Evolutionary conservation across 169 alveolate genomes (phyloP), one percentile per base, ranked within the genome.

Genomic region (Plasmodium coatneyi): DNA sequence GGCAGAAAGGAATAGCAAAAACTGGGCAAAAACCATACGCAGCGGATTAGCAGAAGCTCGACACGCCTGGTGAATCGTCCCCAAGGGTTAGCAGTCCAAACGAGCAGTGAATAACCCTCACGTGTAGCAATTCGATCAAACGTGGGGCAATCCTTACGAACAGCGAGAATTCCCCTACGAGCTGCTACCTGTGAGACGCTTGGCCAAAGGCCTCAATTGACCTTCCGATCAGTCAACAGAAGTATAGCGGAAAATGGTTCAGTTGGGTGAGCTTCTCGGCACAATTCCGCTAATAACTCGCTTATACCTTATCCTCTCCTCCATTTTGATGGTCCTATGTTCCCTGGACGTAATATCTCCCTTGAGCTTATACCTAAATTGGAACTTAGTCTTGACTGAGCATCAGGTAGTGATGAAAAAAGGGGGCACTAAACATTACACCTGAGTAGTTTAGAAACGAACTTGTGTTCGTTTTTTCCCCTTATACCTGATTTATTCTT

Each of bases 301-400:
- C 71, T 60, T 96, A 25, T 97, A 97, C 93, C 95, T 97, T 39
- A 83, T 97, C 46, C 96, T 97, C 71, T 96, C 98, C 36, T 92
- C 96, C 19, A 78, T 93, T 89, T 89, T 97, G 66, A 97, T 97
- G 98, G 89, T 96, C 5, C 80, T 97, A 71, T 97, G 98, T 71
- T 95, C 98, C 32, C 92, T 97, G 86, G 98, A 97, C 80, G 92
- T 97, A 2, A 95, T 97, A 5, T 96, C 97, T n/a, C 98, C 98
- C 5, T 95, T 97, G 41, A 97, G 95, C 84, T 87, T 97, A 49
- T 97, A 97, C 92, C 93, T 97, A 95, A 97, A 97, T 84, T 97
- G 98, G 98, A 93, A 95, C 66, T 66, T 97, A 92, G 97, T 97
- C 56, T 84, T 96, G 43, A 92, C 93, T 28, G 98, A 96, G 30